Evolutionary conservation across 306 rosid genomes (phyloP).

Genomic region (Quillaja saponaria): DNA sequence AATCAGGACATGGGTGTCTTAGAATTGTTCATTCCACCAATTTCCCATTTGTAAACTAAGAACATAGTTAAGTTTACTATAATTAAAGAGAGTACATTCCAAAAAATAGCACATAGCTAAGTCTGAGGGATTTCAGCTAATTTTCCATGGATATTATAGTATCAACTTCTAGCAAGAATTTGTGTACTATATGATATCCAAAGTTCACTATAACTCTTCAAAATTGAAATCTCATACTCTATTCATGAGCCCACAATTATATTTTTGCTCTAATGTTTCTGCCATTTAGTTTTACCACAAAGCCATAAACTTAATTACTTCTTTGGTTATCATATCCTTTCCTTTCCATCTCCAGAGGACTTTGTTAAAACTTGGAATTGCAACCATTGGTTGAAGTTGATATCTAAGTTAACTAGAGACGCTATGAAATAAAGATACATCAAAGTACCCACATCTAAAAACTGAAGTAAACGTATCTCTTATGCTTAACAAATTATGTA

Average conservation of each 20-base stretch:
- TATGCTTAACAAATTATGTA: too few relatives aligned
- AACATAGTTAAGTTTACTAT: conserved; percentile 7
- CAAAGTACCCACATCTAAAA: too few relatives aligned
- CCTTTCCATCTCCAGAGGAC: too few relatives aligned
- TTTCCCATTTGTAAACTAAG: not conserved
- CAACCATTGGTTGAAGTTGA: too few relatives aligned
- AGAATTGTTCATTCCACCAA: conserved; percentile 5
- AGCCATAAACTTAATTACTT: conserved; percentile 18
- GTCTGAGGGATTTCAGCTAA: not conserved
- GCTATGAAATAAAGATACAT: too few relatives aligned
- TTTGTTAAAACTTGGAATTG: too few relatives aligned
- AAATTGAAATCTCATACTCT: conserved; percentile 1
- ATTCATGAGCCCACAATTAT: conserved; percentile 1
- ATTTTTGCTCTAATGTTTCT: not conserved
- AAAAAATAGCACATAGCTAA: too few relatives aligned
- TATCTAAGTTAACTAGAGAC: too few relatives aligned
- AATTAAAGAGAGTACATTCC: too few relatives aligned
- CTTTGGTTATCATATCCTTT: not conserved
- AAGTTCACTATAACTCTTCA: not conserved
- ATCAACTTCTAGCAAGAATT: not conserved
- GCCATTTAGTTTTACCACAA: not conserved
- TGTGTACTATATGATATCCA: not conserved
- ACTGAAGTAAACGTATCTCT: too few relatives aligned
- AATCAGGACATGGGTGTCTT: conserved; percentile 3
- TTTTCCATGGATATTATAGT: not conserved